Base-by-base conservation (phyloP, 2,329 filamentous ascomycete genomes). In the Fusarium sp. region DNA sequence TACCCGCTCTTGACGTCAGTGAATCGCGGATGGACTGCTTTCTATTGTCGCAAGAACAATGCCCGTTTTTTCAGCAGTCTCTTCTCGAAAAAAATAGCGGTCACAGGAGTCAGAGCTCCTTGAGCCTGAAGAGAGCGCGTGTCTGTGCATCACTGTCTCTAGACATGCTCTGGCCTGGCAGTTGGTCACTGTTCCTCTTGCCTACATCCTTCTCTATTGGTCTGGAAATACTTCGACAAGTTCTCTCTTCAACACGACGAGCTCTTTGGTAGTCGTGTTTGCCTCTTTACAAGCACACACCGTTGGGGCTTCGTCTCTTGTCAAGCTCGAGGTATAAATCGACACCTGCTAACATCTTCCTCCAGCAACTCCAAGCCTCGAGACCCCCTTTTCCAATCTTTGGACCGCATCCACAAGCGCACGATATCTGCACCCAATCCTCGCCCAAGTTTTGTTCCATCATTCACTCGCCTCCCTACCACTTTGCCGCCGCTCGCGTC, bases 361-460 rank as follows among this genome's bases (percentile, higher is more conserved):
- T 44, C 28, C 39, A 70, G 68, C 52, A 65, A 65, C 40, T 53
- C 64, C 43, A 71, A 58, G 41, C 55, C 48, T 48, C 65, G 48
- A 28, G 63, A 66, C 18, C 60, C 53, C 48, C 51, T 68, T 12
- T 47, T 70, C 43, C 66, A 70, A 55, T 56, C 71, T 43, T 51
- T 74, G 60, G 70, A 76, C 1, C 80, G 74, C 51, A 73, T 77
- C 37, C 86, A 88, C 73, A 87, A 86, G 72, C 78, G 86, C 61
- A 82, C 85, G 4, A 81, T 82, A 16, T 88, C 86, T 9, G 86
- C 85, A 7, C 85, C 86, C 11, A 80, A 84, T 62, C 83, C 85
- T 55, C 76, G 80, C 9, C 78, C 66, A 18, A 63, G 59, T 18
- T 67, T 71, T 13, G 41, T 63, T 61, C 37, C 72, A 63, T 43